Percentiles rank a stretch among this genome's conserved stretches.
Conservation (phyloP, 2,329 filamentous ascomycete species). For the Alternaria ethzedia region DNA sequence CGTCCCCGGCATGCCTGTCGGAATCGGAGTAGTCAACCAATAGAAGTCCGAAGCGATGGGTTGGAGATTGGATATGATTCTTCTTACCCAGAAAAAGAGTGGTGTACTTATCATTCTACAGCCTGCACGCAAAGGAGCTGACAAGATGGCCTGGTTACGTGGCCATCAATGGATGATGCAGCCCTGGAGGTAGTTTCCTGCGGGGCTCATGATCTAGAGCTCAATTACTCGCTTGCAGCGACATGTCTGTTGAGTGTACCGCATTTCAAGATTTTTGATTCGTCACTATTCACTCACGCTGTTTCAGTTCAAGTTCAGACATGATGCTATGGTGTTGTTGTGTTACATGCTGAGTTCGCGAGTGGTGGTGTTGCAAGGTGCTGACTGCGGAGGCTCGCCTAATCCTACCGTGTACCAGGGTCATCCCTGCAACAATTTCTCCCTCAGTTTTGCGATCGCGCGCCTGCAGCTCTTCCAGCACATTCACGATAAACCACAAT, state of each 20-base stretch:
- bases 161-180: background rate
- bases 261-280: no score
- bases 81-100: background rate
- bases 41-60: background rate
- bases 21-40: conserved; percentile 8
- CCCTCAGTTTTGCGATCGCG: conserved; percentile 31
- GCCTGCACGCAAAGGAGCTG: background rate
- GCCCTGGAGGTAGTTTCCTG: background rate
- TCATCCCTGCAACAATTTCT: conserved; percentile 44
- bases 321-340: background rate
- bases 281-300: no score
- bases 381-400: conserved; percentile 25
- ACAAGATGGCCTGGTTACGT: background rate
- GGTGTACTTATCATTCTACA: background rate
- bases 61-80: background rate
- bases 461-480: conserved; percentile 11
- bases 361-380: background rate
- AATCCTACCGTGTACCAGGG: conserved; percentile 17
- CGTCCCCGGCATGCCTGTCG: conserved; percentile 2
- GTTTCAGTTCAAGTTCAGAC: background rate
- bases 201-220: fast-evolving
- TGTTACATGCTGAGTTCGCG: background rate
- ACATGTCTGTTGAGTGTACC: no score
- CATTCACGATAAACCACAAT: conserved; percentile 27
- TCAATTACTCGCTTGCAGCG: no score